Conservation (phyloP, 192 early-diverging fungal genomes). For the Linnemannia hyalina region DNA sequence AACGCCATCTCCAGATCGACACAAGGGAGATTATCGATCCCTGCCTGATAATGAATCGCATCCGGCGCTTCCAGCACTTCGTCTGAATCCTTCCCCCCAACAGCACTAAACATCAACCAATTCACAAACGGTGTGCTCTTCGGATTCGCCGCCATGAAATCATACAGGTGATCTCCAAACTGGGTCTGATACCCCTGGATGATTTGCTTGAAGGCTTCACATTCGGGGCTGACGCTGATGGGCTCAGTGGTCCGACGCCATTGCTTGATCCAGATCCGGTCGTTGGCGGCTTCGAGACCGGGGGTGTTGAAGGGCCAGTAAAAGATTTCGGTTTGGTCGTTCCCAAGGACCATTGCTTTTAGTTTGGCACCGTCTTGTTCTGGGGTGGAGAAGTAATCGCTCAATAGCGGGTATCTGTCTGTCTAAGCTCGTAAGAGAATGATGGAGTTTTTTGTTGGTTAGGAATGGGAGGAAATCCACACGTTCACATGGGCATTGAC, state of each 20-base stretch:
- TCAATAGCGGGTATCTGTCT: slow-evolving; percentile 29
- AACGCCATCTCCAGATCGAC: slow-evolving; percentile 42
- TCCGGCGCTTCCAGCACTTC: slow-evolving; percentile 28
- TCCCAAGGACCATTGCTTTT: slow-evolving; percentile 30
- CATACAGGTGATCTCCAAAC: slow-evolving; percentile 24
- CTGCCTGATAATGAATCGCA: slow-evolving; percentile 53
- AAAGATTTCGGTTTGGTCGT: slow-evolving; percentile 54
- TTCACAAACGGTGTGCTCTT: slow-evolving; percentile 29
- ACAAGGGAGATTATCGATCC: slow-evolving; percentile 34
- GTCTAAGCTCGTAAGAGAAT: slow-evolving; percentile 6
- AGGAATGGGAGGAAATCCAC: neutral
- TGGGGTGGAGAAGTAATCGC: slow-evolving; percentile 6
- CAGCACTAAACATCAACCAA: neutral
- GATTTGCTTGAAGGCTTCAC: neutral
- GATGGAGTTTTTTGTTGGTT: neutral
- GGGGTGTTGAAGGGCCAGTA: slow-evolving; percentile 57
- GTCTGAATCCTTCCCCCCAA: slow-evolving; percentile 8
- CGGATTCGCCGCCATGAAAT: slow-evolving; percentile 21
- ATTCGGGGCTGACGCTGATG: neutral
- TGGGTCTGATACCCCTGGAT: slow-evolving; percentile 7
- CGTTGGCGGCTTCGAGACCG: slow-evolving; percentile 9
- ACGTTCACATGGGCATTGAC: neutral
- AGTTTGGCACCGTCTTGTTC: slow-evolving; percentile 21
- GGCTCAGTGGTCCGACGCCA: slow-evolving; percentile 37
- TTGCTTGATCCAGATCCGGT: slow-evolving; percentile 57